Evolutionary conservation across 768 basidiomycete genomes (phyloP).

Genomic region (Lactifluus echinatus): DNA sequence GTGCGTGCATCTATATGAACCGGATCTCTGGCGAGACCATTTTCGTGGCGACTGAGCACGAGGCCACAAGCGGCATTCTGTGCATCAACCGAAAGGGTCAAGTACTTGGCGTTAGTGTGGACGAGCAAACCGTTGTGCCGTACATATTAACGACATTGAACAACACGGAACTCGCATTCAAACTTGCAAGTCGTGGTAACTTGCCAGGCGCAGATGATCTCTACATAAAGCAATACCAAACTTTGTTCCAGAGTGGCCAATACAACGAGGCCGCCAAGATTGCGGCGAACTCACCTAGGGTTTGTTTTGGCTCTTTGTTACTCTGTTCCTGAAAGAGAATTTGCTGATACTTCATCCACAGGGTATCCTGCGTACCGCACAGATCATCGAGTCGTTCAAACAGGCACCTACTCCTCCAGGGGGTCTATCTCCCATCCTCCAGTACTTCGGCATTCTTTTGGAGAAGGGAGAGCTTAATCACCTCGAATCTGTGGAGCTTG

Average conservation of each 20-base stretch:
- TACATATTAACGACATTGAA: constrained; percentile 91
- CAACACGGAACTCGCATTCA: constrained; percentile 97
- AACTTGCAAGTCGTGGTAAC: constrained; percentile 91
- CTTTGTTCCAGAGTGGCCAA: constrained; percentile 82
- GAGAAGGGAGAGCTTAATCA: constrained; percentile 99
- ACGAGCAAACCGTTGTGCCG: constrained; percentile 92
- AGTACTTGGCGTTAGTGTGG: constrained; percentile 92
- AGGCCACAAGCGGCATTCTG: constrained; percentile 89
- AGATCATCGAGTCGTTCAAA: constrained; percentile 98
- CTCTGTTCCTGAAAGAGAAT: constrained; percentile 3
- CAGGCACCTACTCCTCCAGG: constrained; percentile 85
- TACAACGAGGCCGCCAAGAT: constrained; percentile 94
- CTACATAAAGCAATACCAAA: constrained; percentile 89
- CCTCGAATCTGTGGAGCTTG: constrained; percentile 89
- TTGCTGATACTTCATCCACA: constrained; percentile 24
- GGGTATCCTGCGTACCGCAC: constrained; percentile 91
- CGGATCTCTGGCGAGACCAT: constrained; percentile 99
- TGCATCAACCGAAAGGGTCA: constrained; percentile 99
- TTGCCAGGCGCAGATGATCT: constrained; percentile 96
- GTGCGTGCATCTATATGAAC: constrained; percentile 99
- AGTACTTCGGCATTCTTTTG: constrained; percentile 97
- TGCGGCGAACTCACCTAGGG: constrained; percentile 92
- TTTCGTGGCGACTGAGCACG: constrained; percentile 96
- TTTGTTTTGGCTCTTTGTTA: constrained; percentile 31
- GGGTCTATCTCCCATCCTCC: constrained; percentile 88